A percentile compares a stretch with the other conserved stretches of the same genome.
These are phyloP conservation scores for Eucommia ulmoides DNA, from an alignment of 257 asterid genomes.

Conservation along the genomic window DNA sequence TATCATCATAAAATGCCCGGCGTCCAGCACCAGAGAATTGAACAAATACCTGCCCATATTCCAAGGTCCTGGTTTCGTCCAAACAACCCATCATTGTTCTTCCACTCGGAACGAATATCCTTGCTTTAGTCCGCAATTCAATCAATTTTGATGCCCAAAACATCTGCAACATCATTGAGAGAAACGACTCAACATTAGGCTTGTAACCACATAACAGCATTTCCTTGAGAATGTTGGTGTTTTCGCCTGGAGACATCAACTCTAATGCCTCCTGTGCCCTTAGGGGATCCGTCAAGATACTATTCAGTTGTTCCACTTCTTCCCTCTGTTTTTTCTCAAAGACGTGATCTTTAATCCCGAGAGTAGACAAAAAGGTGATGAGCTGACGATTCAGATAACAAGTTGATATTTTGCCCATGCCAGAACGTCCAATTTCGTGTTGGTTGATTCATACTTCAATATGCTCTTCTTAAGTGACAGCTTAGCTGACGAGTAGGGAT, in stretches of 20 bases:
- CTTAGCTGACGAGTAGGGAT: conserved; percentile 43
- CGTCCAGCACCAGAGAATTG: conserved; percentile 36
- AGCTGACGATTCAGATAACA: conserved; percentile 79
- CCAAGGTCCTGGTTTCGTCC: conserved; percentile 64
- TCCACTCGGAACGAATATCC: conserved; percentile 56
- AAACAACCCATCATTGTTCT: conserved; percentile 90
- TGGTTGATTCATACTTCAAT: conserved; percentile 56
- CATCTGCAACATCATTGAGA: conserved; percentile 74
- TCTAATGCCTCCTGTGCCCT: conserved; percentile 68
- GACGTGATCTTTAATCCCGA: conserved; percentile 49
- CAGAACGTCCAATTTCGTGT: conserved; percentile 59
- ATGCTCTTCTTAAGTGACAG: conserved; percentile 65
- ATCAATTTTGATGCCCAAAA: conserved; percentile 62
- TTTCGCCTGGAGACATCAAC: conserved; percentile 83
- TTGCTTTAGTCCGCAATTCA: conserved; percentile 51
- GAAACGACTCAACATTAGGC: conserved; percentile 79
- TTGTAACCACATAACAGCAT: conserved; percentile 68
- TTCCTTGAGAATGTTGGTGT: conserved; percentile 60
- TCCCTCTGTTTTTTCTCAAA: conserved; percentile 57
- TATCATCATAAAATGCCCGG: conserved; percentile 23
- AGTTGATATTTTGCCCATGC: conserved; percentile 75
- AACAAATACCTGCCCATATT: conserved; percentile 84
- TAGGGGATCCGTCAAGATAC: conserved; percentile 45
- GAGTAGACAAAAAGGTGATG: conserved; percentile 70
- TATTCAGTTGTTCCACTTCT: conserved; percentile 64